Evolutionary conservation across 495 filamentous ascomycete genomes (phyloP), one percentile per base, ranked within the genome.

Genomic region (Penicillium cinerascens): DNA sequence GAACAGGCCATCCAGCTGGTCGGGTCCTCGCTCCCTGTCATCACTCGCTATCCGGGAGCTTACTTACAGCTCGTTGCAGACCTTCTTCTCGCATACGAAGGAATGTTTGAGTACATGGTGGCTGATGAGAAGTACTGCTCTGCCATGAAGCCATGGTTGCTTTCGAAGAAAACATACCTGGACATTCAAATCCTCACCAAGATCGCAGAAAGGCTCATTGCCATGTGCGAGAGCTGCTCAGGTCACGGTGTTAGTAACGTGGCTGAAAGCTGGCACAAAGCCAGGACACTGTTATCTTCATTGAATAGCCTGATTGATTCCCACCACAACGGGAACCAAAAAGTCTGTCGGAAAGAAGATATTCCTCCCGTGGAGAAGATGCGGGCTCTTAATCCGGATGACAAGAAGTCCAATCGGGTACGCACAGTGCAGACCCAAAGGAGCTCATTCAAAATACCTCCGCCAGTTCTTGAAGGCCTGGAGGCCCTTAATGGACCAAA

Each of bases 341-440:
- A 21, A 9, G 13, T 26, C 6, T 15, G 15, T 13, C 3, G 20
- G 1, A 45, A 42, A 7, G 44, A 53, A 16, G 47, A 52, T 29
- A 16, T 56, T 1, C 48, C 44, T 42, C 23, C 45, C n/a, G 33
- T 56, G 0, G 39, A 52, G 2, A 36, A 39, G 2, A 60, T 60
- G 57, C 52, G 47, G 13, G 15, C 17, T 2, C 40, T 60, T 1
- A 27, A 8, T n/a, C 17, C 16, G 13, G 49, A 60, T 23, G 57
- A 56, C 26, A 60, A 56, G 13, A 56, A 56, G 23, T 44, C 48
- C 2, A 47, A 39, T 6, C 37, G 10, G n/a, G 17, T 20, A 9
- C 48, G 3, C 1, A 13, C 11, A 3, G 29, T 33, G 29, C 11
- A 33, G 13, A 33, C 3, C 4, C 21, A 17, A 0, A 42, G 44